Base-by-base conservation (phyloP, 805 yeast species). In the Starmerella sirachaensis region DNA sequence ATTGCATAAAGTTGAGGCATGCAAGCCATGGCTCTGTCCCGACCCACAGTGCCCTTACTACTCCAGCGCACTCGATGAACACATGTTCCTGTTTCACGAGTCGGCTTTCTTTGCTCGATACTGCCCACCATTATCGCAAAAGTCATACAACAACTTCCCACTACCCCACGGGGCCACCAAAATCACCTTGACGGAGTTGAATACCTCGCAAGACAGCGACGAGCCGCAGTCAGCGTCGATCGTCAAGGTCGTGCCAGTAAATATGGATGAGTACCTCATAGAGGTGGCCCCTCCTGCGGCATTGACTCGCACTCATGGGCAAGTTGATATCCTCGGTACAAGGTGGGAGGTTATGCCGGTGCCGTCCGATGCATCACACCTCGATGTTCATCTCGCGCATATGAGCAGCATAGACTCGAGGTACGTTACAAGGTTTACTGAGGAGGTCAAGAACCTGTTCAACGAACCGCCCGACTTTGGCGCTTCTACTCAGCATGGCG, bases 331-430 rank as follows among this genome's bases (percentile, higher is more conserved):
- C 10, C 26, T 31, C 18, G 37, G 28, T 5, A 13, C 18, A n/a
- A 19, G 18, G 13, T 45, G 41, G 42, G 49, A 45, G 23, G 23
- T 45, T 11, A 26, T 43, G 40, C 49, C 49, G 4, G 35, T 35
- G 14, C 49, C 47, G 7, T 27, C 38, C 3, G 47, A 45, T 22
- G 44, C 49, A 7, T 42, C 49, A 14, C 49, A 43, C 14, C 32
- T 45, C 14, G 49, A 45, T 27, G 43, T 45, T 44, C 46, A 45
- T 22, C 35, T 45, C 11, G 48, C 48, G 4, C 46, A 43, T 18
- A 29, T 45, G 18, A 45, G 46, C 34, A 29, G 40, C 22, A 12
- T 45, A 6, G 48, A 45, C 20, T 23, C 46, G 22, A 31, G 37
- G 17, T 45, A 45, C 27, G 46, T 40, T 10, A 20, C 39, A 31